Evolutionary conservation across 306 rosid species (phyloP), one percentile per base, ranked within the genome.

Genomic region (Trifolium pratense): DNA sequence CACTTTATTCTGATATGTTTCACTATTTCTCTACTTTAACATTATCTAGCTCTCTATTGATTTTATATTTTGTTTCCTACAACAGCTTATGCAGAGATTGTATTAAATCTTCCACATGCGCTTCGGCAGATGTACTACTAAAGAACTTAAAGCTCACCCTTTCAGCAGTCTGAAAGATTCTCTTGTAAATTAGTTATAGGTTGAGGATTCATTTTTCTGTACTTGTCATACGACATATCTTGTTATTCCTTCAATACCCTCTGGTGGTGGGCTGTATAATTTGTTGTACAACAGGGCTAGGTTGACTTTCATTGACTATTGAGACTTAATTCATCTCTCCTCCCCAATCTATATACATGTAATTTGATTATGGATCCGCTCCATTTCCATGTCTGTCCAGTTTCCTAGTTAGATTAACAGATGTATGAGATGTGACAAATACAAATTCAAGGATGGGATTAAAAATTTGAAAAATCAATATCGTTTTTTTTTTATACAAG

Each of bases 51-150:
- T 18, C 40, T 1, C 46, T 25, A 11, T 42, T 70, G 62, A 59
- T 68, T 66, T 77, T 37, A 31, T 65, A 29, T 69, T 82, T 46
- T 63, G 52, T 31, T 77, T 39, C 49, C 48, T 49, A 17, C 81
- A 68, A 26, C 96, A 94, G 98, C 97, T 32, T 94, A 88, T 43
- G 97, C 98, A 6, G 97, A 94, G 87, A 87, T 94, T 45, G 96
- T 94, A 63, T 82, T 94, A 79, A 94, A 91, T 78, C 80, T 94
- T 80, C 95, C 91, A 0, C 85, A 73, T 53, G 96, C 94, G 43
- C 84, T 89, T 73, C 88, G 80, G 75, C 89, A 93, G 84, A 72
- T 79, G 51, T 40, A 73, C 49, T 89, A 83, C 64, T 81, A 73
- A 76, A 83, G 74, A 48, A 3, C 71, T 11, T 84, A 79, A 73